Conservation (phyloP, 495 filamentous ascomycete species). For the Trichoderma gamsii region DNA sequence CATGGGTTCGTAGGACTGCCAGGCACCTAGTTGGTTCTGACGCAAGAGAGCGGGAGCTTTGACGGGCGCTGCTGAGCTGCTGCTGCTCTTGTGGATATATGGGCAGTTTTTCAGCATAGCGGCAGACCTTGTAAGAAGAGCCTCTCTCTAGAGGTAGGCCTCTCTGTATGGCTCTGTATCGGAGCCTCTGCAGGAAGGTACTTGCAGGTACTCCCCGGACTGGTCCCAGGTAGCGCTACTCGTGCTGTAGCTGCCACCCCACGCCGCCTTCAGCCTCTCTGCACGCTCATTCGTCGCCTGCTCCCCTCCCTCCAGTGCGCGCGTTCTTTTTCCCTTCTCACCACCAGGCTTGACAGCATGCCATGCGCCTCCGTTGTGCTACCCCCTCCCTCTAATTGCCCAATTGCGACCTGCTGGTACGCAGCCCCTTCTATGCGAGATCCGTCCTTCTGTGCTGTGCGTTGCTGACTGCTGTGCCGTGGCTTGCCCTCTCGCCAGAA, state of each 20-base stretch:
- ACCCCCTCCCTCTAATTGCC: conserved; percentile 7
- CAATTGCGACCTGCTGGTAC: conserved; percentile 9
- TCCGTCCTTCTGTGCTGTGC: not conserved
- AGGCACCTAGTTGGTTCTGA: too few species aligned
- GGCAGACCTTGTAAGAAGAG: too few species aligned
- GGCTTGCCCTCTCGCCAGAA: conserved; percentile 12
- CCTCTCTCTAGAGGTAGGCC: too few species aligned
- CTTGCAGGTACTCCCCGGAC: not conserved
- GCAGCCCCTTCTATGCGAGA: conserved; percentile 9
- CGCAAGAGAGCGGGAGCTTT: too few species aligned
- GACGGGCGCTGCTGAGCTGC: too few species aligned
- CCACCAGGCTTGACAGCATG: not conserved
- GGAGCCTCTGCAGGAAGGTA: not conserved
- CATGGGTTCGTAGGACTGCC: too few species aligned
- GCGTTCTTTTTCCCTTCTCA: conserved; percentile 10
- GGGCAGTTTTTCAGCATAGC: too few species aligned
- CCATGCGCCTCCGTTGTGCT: conserved; percentile 4
- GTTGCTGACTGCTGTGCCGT: conserved; percentile 6
- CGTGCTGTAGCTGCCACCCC: not conserved
- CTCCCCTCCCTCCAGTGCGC: conserved; percentile 6
- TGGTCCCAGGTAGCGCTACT: not conserved
- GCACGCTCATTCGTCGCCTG: conserved; percentile 10
- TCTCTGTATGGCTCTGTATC: too few species aligned
- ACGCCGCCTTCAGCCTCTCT: conserved; percentile 2
- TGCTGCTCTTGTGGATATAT: too few species aligned